Conservation (phyloP, 1,139 yeast species). For the Saccharomyces hybrid region DNA sequence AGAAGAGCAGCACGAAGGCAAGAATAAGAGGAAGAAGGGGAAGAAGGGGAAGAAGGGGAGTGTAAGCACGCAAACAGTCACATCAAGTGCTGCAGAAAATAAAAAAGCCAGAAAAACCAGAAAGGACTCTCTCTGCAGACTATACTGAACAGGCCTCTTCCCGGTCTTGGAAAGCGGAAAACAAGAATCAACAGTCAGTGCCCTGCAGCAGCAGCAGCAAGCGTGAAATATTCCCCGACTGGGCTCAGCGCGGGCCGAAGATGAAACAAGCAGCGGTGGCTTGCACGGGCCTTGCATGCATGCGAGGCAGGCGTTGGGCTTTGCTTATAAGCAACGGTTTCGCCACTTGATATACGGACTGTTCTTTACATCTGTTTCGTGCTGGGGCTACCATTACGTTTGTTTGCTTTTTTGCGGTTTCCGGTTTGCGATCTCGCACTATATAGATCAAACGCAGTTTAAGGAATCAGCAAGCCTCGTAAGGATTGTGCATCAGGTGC, state of each 20-base stretch:
- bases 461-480: neutral
- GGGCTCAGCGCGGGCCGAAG: neutral
- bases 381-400: neutral
- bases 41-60: too few species aligned
- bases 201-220: neutral
- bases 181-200: neutral
- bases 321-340: neutral
- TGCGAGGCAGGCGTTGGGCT: neutral
- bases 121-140: neutral
- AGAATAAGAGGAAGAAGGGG: too few species aligned
- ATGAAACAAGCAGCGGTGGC: slow-evolving; percentile 1
- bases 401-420: neutral
- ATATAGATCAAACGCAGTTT: neutral
- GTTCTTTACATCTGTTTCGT: neutral
- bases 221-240: neutral
- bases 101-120: too few species aligned
- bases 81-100: too few species aligned
- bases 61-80: too few species aligned
- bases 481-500: too few species aligned
- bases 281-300: neutral
- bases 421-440: neutral
- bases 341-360: neutral
- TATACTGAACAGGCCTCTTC: neutral
- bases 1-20: too few species aligned
- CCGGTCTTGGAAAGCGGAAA: neutral